A percentile compares a stretch with the other conserved stretches of the same genome.
Conservation (phyloP, 2,329 filamentous ascomycete genomes). For the Hymenotorrendiella dingleyae region DNA sequence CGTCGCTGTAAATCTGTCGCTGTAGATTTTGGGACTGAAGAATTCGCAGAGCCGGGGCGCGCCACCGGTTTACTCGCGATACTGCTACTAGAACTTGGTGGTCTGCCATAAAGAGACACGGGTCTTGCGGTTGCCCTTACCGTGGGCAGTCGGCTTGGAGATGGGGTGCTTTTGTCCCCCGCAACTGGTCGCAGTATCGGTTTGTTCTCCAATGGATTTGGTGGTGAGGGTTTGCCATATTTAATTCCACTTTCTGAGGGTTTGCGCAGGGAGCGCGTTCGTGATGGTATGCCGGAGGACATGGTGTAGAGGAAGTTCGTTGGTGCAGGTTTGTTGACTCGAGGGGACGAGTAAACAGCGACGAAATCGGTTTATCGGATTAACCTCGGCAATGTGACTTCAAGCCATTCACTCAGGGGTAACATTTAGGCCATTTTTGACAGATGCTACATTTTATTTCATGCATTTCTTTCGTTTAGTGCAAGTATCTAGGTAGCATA, state of each 20-base stretch:
- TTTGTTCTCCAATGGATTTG: conserved; percentile 7
- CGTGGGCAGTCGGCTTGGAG: conserved; percentile 29
- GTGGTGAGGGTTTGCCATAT: conserved; percentile 1
- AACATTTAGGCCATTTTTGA: too few species aligned
- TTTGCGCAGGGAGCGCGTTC: conserved; percentile 25
- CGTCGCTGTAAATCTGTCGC: conserved; percentile 19
- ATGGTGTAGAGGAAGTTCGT: conserved; percentile 9
- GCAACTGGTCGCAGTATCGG: conserved; percentile 1
- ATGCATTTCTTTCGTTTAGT: background rate
- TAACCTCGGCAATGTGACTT: background rate
- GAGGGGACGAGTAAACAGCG: background rate
- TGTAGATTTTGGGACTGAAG: conserved; percentile 17
- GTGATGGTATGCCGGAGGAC: conserved; percentile 21
- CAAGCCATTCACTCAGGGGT: background rate
- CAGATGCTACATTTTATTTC: too few species aligned
- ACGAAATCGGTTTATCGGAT: background rate
- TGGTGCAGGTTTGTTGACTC: conserved; percentile 1
- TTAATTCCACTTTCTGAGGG: conserved; percentile 15
- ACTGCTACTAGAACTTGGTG: conserved; percentile 20
- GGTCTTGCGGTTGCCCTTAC: conserved; percentile 21
- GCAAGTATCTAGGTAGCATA: too few species aligned
- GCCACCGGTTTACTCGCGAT: conserved; percentile 20
- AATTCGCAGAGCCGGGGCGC: conserved; percentile 20
- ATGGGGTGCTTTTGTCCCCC: conserved; percentile 17
- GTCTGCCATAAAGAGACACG: conserved; percentile 17